Evolutionary conservation across 1,139 yeast species (phyloP).

Genomic region (Hyphopichia burtonii): DNA sequence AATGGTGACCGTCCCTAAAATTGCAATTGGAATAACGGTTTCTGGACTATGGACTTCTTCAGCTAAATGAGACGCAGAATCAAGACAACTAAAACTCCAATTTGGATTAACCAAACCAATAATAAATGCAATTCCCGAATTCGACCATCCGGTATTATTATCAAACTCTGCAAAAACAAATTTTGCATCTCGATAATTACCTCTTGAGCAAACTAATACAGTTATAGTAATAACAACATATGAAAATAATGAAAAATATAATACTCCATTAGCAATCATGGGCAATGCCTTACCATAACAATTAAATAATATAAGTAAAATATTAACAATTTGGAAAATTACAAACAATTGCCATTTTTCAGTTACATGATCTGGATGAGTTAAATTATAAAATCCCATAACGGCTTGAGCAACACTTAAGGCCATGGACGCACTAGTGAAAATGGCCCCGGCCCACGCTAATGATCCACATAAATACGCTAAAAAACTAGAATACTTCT

Average conservation of each 20-base stretch:
- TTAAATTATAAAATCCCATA: slow-evolving; percentile 50
- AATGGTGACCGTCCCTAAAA: slow-evolving; percentile 63
- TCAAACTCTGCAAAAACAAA: slow-evolving; percentile 39
- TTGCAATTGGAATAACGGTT: slow-evolving; percentile 60
- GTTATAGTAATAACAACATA: slow-evolving; percentile 36
- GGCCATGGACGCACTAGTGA: slow-evolving; percentile 56
- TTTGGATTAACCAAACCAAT: slow-evolving; percentile 68
- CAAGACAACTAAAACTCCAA: slow-evolving; percentile 69
- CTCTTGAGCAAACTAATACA: slow-evolving; percentile 37
- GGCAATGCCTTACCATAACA: slow-evolving; percentile 40
- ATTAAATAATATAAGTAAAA: slow-evolving; percentile 34
- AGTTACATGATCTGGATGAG: slow-evolving; percentile 41
- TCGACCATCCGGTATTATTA: slow-evolving; percentile 42
- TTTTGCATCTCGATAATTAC: slow-evolving; percentile 32
- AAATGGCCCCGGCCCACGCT: slow-evolving; percentile 58
- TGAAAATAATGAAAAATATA: slow-evolving; percentile 37
- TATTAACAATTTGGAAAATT: slow-evolving; percentile 41
- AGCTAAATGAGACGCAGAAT: slow-evolving; percentile 70
- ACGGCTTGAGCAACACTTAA: slow-evolving; percentile 48
- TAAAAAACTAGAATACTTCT: slow-evolving; percentile 43
- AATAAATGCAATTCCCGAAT: slow-evolving; percentile 46
- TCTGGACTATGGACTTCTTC: slow-evolving; percentile 63
- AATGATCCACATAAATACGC: slow-evolving; percentile 56
- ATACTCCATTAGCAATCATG: slow-evolving; percentile 31
- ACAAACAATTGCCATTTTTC: slow-evolving; percentile 55